Evolutionary conservation across 495 filamentous ascomycete genomes (phyloP), one percentile per base, ranked within the genome.

Genomic region (Bombardia bombarda): DNA sequence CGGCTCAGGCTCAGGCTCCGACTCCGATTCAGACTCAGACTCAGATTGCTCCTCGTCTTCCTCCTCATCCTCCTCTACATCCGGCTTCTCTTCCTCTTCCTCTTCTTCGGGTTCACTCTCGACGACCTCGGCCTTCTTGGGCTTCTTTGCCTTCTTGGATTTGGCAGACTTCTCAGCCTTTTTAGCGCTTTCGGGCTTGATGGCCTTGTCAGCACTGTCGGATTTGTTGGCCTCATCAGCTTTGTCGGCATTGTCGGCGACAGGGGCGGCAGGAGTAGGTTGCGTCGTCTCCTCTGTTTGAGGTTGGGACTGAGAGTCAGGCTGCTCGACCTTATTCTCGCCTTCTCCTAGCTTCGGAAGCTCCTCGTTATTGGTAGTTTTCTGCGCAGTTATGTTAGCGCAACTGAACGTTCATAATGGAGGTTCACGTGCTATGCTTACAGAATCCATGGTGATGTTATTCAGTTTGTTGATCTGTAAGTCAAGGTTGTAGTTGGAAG

Each of bases 371-470:
- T 20, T 41, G 9, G 19, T 4, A 16, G n/a, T 3, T 16, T 22
- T 20, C 19, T 28, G 4, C 8, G 2, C 3, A 2, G 14, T 33
- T 2, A 12, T 10, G 12, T 13, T 28, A 19, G 22, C 2, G 7
- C 21, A 9, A 13, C 33, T 20, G 32, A n/a, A n/a, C n/a, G n/a
- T n/a, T n/a, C n/a, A n/a, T n/a, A n/a, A 28, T 13, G 26, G 26
- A 28, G 26, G n/a, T 28, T 8, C 13, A 28, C 1, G 26, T 28
- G 2, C 13, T 8, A 7, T 32, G 34, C 51, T 51, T 51, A 58
- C 59, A 12, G 59, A 54, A 45, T 44, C 42, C 58, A 61, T 59
- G 35, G 32, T 44, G 10, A 16, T 18, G 17, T 41, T 30, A 13
- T 23, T 32, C 7, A 21, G 14, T 14, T 45, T 34, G 3, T 37